A percentile compares a stretch with the other conserved stretches of the same genome.
phyloP scores from a whole-genome alignment of 225 moss, liverwort and hornwort genomes.

The Polytrichum formosum region DNA sequence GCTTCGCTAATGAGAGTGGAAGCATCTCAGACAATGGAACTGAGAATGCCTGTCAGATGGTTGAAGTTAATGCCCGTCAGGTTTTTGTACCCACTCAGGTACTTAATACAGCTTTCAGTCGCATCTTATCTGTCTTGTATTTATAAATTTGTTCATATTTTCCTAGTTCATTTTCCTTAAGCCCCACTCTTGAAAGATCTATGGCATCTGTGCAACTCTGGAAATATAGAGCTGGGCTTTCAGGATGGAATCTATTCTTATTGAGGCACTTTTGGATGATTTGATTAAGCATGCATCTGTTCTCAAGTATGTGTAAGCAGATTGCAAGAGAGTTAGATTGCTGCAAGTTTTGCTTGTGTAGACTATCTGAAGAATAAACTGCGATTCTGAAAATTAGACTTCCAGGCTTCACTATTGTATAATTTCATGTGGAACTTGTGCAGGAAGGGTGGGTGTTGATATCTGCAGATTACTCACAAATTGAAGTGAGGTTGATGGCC shows the following conservation, averaged over 20 bases:
- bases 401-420: background rate
- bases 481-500: conserved; percentile 90
- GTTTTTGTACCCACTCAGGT: conserved; percentile 93
- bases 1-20: conserved; percentile 41
- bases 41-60: conserved; percentile 20
- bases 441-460: conserved; percentile 89
- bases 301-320: too few relatives aligned
- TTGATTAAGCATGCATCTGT: too few relatives aligned
- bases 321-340: too few relatives aligned
- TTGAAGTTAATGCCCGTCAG: conserved; percentile 75
- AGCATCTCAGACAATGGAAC: conserved; percentile 24
- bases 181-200: too few relatives aligned
- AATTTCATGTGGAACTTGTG: conserved; percentile 14
- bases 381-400: background rate
- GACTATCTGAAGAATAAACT: background rate
- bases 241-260: too few relatives aligned
- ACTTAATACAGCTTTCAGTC: background rate
- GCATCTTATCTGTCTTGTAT: too few relatives aligned
- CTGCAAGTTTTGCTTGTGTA: background rate
- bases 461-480: conserved; percentile 96
- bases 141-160: too few relatives aligned
- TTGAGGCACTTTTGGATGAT: too few relatives aligned
- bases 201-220: too few relatives aligned
- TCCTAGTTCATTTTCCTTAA: too few relatives aligned
- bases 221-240: too few relatives aligned